Conservation (phyloP, 1,139 yeast genomes). For the Kazachstania sp. region DNA sequence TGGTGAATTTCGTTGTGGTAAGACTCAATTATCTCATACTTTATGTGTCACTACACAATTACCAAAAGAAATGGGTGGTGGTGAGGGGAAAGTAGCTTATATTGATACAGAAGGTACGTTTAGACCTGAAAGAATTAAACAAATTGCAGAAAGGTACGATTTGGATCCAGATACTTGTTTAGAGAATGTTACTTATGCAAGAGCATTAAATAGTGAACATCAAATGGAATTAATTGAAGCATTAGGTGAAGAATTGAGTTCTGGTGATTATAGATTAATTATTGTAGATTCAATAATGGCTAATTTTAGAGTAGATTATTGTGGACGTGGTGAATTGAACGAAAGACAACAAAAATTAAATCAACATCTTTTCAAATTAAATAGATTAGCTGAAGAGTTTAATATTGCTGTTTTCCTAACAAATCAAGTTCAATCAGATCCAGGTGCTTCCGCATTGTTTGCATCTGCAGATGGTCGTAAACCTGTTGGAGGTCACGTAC, state of each 20-base stretch:
- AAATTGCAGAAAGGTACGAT: conserved; percentile 47
- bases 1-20: conserved; percentile 57
- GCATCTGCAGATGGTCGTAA: conserved; percentile 59
- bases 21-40: conserved; percentile 53
- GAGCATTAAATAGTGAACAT: conserved; percentile 54
- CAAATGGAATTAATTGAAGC: conserved; percentile 51
- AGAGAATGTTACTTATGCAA: conserved; percentile 48
- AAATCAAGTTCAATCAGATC: conserved; percentile 60
- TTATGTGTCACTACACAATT: conserved; percentile 52
- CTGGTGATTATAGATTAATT: conserved; percentile 41
- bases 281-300: conserved; percentile 56
- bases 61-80: conserved; percentile 49
- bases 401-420: conserved; percentile 53
- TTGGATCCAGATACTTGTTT: conserved; percentile 46
- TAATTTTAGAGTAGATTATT: conserved; percentile 50
- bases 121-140: conserved; percentile 47
- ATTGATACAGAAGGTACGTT: conserved; percentile 57
- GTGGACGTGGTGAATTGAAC: conserved; percentile 53
- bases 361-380: conserved; percentile 46
- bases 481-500: conserved; percentile 58
- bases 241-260: conserved; percentile 41
- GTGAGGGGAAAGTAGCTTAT: conserved; percentile 53
- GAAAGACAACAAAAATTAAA: conserved; percentile 54
- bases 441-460: conserved; percentile 57
- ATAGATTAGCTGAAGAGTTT: conserved; percentile 50